phyloP scores from a whole-genome alignment of 2,329 filamentous ascomycete genomes.

The Calonectria ilicicola region DNA sequence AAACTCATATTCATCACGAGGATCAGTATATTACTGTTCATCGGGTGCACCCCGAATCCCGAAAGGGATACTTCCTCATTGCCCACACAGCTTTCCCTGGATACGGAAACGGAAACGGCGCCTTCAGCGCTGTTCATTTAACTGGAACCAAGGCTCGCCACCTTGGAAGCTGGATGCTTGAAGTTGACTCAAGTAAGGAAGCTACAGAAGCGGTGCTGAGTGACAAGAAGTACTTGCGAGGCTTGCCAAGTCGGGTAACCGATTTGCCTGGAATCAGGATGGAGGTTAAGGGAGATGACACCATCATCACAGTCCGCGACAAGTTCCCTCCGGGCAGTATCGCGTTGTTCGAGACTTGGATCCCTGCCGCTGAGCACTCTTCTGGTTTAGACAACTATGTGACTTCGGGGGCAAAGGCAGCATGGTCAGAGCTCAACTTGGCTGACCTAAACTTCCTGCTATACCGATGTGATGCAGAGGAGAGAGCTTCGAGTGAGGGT shows the following conservation, averaged over 20 bases:
- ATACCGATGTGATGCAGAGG: conserved; percentile 93
- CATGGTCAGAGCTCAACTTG: conserved; percentile 80
- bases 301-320: conserved; percentile 82
- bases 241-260: conserved; percentile 85
- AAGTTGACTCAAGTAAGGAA: conserved; percentile 83
- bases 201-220: conserved; percentile 72
- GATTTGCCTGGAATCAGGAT: conserved; percentile 80
- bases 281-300: conserved; percentile 78
- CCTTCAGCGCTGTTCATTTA: conserved; percentile 83
- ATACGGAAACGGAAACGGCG: conserved; percentile 85
- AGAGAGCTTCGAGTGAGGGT: conserved; percentile 80
- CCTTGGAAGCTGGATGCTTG: conserved; percentile 91
- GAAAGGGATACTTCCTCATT: conserved; percentile 95
- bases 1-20: conserved; percentile 97
- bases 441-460: conserved; percentile 91
- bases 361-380: conserved; percentile 86
- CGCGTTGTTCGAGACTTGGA: conserved; percentile 95
- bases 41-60: conserved; percentile 89
- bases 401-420: conserved; percentile 81
- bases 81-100: conserved; percentile 96
- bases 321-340: conserved; percentile 95
- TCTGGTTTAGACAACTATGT: conserved; percentile 88
- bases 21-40: conserved; percentile 97
- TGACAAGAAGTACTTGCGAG: conserved; percentile 80
- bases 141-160: conserved; percentile 87